Evolutionary conservation across 2,329 filamentous ascomycete species (phyloP).

Genomic region (Pestalotiopsis sp.): DNA sequence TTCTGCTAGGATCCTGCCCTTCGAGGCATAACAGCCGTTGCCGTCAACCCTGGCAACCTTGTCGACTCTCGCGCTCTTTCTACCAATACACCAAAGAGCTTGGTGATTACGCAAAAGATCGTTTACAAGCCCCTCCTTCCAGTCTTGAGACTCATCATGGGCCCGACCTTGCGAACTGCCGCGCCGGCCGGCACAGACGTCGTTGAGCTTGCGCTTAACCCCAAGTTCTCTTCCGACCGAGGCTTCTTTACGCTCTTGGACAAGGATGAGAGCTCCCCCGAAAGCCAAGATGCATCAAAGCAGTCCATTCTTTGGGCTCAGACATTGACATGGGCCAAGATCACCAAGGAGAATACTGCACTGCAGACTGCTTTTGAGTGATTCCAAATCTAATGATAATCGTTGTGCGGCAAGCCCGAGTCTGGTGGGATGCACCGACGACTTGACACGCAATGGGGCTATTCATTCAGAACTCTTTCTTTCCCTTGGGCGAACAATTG

Average conservation of each 20-base stretch:
- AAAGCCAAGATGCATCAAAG: background rate
- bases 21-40: constrained; percentile 29
- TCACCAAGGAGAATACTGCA: background rate
- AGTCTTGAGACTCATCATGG: background rate
- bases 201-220: background rate
- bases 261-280: background rate
- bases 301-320: background rate
- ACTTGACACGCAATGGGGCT: too few relatives aligned
- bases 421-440: too few relatives aligned
- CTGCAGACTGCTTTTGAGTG: too few relatives aligned
- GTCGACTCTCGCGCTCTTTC: constrained; percentile 38
- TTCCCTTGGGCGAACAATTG: too few relatives aligned
- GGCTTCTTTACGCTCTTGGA: background rate
- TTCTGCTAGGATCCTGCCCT: constrained; percentile 22
- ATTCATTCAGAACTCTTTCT: too few relatives aligned
- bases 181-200: background rate
- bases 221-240: background rate
- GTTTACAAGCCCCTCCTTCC: constrained; percentile 20
- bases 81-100: constrained; percentile 31
- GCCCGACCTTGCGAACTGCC: background rate
- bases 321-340: background rate
- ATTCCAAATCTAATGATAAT: too few relatives aligned
- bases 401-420: too few relatives aligned
- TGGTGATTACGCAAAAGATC: constrained; percentile 28
- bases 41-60: constrained; percentile 33